A percentile compares a stretch with the other conserved stretches of the same genome.
Conservation (phyloP, 2,329 filamentous ascomycete species). For the Ophiobolus disseminans region DNA sequence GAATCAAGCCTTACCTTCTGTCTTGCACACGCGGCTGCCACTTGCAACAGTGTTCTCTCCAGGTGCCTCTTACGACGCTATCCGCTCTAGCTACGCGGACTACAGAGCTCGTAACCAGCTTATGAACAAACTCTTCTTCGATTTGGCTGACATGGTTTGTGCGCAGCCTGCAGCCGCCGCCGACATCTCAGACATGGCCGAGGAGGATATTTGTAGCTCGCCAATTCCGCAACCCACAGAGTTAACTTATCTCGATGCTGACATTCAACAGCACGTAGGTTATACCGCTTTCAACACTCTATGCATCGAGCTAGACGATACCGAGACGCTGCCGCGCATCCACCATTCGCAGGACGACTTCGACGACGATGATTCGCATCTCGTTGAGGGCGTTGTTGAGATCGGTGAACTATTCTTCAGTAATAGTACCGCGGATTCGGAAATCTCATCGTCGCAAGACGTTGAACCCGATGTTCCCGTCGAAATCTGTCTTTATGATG, state of each 20-base stretch:
- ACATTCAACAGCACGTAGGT: slow-evolving; percentile 2
- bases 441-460: neutral
- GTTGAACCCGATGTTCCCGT: neutral
- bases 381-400: neutral
- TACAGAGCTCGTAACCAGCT: neutral
- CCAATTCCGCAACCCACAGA: neutral
- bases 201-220: neutral
- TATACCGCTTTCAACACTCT: slow-evolving; percentile 15
- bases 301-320: neutral
- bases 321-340: neutral
- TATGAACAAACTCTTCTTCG: neutral
- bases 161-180: neutral
- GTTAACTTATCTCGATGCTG: slow-evolving; percentile 9
- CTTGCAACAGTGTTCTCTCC: neutral
- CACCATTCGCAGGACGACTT: neutral
- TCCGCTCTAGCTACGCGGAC: neutral
- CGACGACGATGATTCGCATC: neutral
- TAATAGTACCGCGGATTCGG: neutral
- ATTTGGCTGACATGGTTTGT: neutral
- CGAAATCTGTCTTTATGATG: no score
- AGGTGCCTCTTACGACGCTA: neutral
- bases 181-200: slow-evolving; percentile 5
- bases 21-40: neutral
- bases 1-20: neutral
- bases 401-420: neutral